Evolutionary conservation across 371 early-diverging fungal genomes (phyloP).

Genomic region (Rhizopus arrhizus): DNA sequence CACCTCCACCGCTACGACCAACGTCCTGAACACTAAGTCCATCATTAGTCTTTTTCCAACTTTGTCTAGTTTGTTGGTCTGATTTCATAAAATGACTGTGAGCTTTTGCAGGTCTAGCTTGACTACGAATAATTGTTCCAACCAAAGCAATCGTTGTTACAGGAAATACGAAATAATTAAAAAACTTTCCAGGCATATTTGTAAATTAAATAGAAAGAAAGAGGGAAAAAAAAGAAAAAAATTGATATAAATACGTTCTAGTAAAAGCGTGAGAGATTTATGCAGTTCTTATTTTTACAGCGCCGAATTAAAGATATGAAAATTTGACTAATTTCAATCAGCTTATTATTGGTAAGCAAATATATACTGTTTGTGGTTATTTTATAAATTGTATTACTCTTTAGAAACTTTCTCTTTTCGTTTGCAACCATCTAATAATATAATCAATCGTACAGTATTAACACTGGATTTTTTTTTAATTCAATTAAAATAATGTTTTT

Average conservation of each 20-base stretch:
- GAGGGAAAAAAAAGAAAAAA: conserved; percentile 1
- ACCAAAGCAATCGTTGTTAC: conserved; percentile 37
- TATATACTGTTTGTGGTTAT: no score
- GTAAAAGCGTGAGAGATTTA: neutral
- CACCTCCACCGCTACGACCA: conserved; percentile 52
- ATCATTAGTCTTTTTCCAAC: conserved; percentile 48
- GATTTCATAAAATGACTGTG: conserved; percentile 40
- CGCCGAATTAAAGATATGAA: neutral
- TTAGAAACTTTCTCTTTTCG: no score
- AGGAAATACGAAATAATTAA: conserved; percentile 36
- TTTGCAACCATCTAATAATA: no score
- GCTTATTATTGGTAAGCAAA: no score
- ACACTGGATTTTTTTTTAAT: no score
- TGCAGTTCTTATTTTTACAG: neutral
- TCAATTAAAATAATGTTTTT: no score
- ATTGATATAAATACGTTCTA: neutral
- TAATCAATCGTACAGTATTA: no score
- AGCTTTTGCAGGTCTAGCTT: conserved; percentile 44
- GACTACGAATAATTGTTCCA: conserved; percentile 43
- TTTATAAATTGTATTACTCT: no score
- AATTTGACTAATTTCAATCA: neutral
- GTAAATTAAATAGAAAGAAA: neutral
- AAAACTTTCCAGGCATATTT: conserved; percentile 24
- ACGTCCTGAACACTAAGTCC: conserved; percentile 53
- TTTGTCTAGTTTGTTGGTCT: conserved; percentile 26